Conservation (phyloP, 768 basidiomycete species). For the Hypholoma fasciculare region DNA sequence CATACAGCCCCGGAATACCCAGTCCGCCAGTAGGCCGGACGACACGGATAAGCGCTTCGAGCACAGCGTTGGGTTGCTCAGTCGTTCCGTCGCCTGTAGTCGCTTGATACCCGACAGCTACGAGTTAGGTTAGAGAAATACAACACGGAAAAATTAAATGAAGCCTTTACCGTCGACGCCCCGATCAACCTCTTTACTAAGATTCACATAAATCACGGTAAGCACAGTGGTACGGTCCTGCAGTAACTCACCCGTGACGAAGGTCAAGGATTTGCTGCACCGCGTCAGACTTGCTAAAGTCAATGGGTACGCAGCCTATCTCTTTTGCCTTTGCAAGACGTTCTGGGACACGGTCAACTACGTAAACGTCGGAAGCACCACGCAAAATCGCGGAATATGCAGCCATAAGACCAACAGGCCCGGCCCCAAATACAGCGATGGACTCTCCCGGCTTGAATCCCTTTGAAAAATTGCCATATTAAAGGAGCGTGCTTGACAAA, state of each 20-base stretch:
- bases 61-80: conserved; percentile 54
- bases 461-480: conserved; percentile 15
- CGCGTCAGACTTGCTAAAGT: conserved; percentile 47
- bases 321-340: conserved; percentile 50
- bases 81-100: conserved; percentile 53
- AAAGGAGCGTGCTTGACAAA: background rate
- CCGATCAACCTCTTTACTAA: conserved; percentile 48
- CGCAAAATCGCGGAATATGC: conserved; percentile 54
- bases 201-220: background rate
- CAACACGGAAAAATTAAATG: background rate
- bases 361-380: conserved; percentile 53
- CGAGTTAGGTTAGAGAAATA: background rate
- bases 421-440: conserved; percentile 53
- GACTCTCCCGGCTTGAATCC: conserved; percentile 55
- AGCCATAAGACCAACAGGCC: conserved; percentile 57
- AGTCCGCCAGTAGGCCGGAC: conserved; percentile 56
- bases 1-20: conserved; percentile 59
- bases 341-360: conserved; percentile 57
- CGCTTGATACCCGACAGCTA: conserved; percentile 57
- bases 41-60: conserved; percentile 50
- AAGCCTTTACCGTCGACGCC: conserved; percentile 42
- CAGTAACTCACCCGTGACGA: conserved; percentile 39
- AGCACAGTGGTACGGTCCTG: background rate
- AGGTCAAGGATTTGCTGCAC: conserved; percentile 46
- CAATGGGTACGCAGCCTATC: conserved; percentile 51